Evolutionary conservation across 1,284 basidiomycete genomes (phyloP), one percentile per base, ranked within the genome.

Genomic region (Vanrija sp.): DNA sequence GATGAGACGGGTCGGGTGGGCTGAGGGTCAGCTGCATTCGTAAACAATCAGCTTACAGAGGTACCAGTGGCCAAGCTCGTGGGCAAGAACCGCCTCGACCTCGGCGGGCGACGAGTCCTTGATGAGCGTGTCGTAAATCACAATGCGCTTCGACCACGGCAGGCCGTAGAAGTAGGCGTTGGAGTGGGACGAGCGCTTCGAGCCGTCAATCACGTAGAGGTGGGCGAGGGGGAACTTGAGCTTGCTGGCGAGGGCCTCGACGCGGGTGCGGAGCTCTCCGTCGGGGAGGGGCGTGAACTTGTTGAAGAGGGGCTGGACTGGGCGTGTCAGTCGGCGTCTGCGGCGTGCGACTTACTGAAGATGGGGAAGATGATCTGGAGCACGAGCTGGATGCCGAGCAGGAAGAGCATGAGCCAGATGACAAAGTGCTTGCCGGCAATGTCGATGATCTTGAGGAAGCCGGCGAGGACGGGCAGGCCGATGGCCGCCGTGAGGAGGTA

Each of bases 21-120:
- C 31, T 31, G 31, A 4, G 31, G 25, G 31, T 72, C 41, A 12
- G 20, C n/a, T 27, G 20, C 6, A 39, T 31, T n/a, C 51, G 46
- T 27, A 19, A 22, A 12, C 38, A 22, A 5, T 51, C 6, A n/a
- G 39, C 66, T 48, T 41, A 72, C 72, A 80, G 76, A 84, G 84
- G 67, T 88, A 88, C 92, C 92, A 97, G 77, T 97, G 93, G 0
- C 95, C 95, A 20, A 98, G 87, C 72, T 98, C 95, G 77, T 98
- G 94, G 0, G 92, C 77, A 23, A 81, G 67, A 3, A 95, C 89
- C 19, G 92, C 92, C 65, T 94, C 91, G 20, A 96, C 89, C 73
- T 94, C 89, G 25, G 88, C 87, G 0, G 92, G 82, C 53, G 85
- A 84, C 70, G 85, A 88, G 70, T 97, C 85, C 66, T 94, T 87